Conservation (phyloP, 805 yeast species). For the Jamesozyma jinghongensis region DNA sequence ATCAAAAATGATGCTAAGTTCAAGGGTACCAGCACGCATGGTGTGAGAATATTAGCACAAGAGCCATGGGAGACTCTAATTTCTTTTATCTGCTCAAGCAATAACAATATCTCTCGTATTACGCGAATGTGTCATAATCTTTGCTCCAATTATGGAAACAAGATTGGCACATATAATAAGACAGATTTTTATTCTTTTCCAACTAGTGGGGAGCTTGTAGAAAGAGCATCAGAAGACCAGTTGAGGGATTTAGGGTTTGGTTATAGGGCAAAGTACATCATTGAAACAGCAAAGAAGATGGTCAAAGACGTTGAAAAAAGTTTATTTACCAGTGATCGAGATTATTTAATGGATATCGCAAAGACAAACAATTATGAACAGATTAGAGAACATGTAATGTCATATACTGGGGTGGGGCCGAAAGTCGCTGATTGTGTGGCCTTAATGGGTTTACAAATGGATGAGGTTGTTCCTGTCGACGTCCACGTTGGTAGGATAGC, state of each 20-base stretch:
- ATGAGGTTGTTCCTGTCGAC: conserved; percentile 87
- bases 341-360: conserved; percentile 30
- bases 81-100: conserved; percentile 90
- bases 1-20: conserved; percentile 43
- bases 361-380: conserved; percentile 35
- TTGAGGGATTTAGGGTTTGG: conserved; percentile 60
- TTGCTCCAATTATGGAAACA: conserved; percentile 60
- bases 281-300: conserved; percentile 60
- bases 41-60: conserved; percentile 79
- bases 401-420: conserved; percentile 87
- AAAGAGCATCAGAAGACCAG: conserved; percentile 35
- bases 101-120: conserved; percentile 88
- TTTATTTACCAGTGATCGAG: conserved; percentile 21
- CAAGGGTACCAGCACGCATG: conserved; percentile 35
- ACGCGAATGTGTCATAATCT: conserved; percentile 84
- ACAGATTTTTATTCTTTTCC: conserved; percentile 68
- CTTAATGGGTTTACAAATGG: conserved; percentile 56
- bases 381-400: conserved; percentile 36
- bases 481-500: conserved; percentile 93
- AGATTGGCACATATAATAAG: conserved; percentile 45
- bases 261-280: conserved; percentile 82
- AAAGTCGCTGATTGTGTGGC: conserved; percentile 97
- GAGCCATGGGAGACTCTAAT: conserved; percentile 96
- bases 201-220: conserved; percentile 41
- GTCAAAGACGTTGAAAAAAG: conserved; percentile 24